phyloP scores from a whole-genome alignment of 2,329 filamentous ascomycete genomes.

The Ophioceras dolichostomum region DNA sequence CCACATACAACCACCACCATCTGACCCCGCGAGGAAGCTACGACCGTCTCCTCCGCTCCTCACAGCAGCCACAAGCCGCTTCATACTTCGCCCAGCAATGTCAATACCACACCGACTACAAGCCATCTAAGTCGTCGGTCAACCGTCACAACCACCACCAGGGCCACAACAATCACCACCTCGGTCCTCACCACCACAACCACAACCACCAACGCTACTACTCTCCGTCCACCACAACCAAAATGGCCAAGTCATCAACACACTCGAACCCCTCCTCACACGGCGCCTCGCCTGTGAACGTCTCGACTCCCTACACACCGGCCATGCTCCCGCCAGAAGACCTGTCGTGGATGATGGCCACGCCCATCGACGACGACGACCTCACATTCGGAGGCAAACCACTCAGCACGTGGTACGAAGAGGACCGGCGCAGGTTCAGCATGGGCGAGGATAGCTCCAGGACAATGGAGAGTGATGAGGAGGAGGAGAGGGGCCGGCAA shows the following conservation, averaged over 20 bases:
- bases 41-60: neutral
- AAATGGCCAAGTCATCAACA: neutral
- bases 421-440: conserved; percentile 35
- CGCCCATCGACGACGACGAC: conserved; percentile 48
- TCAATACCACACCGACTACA: no score
- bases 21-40: neutral
- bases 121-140: no score
- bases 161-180: neutral
- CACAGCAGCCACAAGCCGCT: neutral
- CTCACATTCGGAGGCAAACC: conserved; percentile 49
- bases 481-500: conserved; percentile 26
- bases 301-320: neutral
- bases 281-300: neutral
- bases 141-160: neutral
- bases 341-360: conserved; percentile 36
- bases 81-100: neutral
- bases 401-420: conserved; percentile 47
- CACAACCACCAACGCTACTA: neutral
- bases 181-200: neutral
- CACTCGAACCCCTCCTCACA: neutral
- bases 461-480: conserved; percentile 12
- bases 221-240: neutral
- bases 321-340: neutral
- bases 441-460: conserved; percentile 11
- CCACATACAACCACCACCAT: neutral